Conservation (phyloP, 2,329 filamentous ascomycete genomes). For the Alternaria sp. region DNA sequence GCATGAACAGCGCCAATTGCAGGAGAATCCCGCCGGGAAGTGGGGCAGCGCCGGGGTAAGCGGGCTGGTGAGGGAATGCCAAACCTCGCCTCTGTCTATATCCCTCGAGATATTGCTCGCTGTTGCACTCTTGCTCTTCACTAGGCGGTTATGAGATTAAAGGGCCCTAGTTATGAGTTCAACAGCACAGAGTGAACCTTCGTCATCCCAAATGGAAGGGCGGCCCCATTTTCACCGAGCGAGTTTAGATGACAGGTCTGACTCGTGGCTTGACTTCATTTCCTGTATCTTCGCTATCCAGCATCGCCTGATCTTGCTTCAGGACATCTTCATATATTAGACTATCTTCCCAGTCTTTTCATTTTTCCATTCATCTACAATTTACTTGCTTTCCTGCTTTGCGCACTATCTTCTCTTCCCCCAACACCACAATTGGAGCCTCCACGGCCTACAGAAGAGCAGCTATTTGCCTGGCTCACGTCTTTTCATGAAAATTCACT, state of each 20-base stretch:
- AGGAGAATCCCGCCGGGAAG: conserved; percentile 29
- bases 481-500: conserved; percentile 35
- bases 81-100: conserved; percentile 46
- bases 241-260: conserved; percentile 42
- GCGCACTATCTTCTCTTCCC: conserved; percentile 24
- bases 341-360: conserved; percentile 17
- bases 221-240: conserved; percentile 33
- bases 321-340: conserved; percentile 32
- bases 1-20: conserved; percentile 35
- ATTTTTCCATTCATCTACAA: conserved; percentile 9
- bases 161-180: conserved; percentile 37
- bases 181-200: conserved; percentile 22
- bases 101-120: conserved; percentile 26
- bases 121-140: conserved; percentile 23
- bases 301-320: conserved; percentile 20
- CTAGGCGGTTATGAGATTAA: conserved; percentile 42
- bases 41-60: conserved; percentile 29
- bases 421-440: conserved; percentile 21
- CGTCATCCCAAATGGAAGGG: conserved; percentile 21
- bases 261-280: conserved; percentile 49
- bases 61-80: conserved; percentile 28
- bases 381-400: conserved; percentile 10
- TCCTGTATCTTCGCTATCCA: conserved; percentile 36
- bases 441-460: conserved; percentile 35
- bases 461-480: conserved; percentile 32